Evolutionary conservation across 352 stramenopile genomes (phyloP).

Genomic region (Globisporangium paroecandrum): DNA sequence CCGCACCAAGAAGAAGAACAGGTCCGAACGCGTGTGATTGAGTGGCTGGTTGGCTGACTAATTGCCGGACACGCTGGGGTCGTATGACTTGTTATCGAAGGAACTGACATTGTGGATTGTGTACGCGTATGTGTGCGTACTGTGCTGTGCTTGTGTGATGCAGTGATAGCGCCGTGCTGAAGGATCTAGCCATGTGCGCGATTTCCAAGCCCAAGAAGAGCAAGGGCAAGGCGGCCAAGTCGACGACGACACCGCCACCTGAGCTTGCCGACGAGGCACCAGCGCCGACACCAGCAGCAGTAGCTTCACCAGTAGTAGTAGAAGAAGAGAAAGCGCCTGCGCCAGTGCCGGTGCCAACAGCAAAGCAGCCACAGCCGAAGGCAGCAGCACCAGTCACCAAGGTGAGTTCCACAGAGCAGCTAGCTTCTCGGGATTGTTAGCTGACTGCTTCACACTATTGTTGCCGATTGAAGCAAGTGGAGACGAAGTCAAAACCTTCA

Average conservation of each 20-base stretch:
- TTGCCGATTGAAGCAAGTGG: constrained; percentile 7
- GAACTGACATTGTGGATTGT: background rate
- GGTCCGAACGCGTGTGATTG: constrained; percentile 17
- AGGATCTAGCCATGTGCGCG: constrained; percentile 70
- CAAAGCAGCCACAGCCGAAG: constrained; percentile 15
- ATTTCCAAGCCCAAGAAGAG: constrained; percentile 61
- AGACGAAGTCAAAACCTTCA: constrained; percentile 3
- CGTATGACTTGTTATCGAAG: background rate
- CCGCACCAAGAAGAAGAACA: constrained; percentile 76
- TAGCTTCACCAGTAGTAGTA: constrained; percentile 17
- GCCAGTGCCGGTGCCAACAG: constrained; percentile 1
- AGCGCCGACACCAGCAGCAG: constrained; percentile 4
- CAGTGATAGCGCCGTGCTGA: constrained; percentile 62
- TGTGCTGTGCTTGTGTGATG: constrained; percentile 1
- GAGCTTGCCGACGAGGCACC: constrained; percentile 16
- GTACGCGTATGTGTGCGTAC: background rate
- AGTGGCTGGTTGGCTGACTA: background rate
- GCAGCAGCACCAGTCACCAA: constrained; percentile 6
- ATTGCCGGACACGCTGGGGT: background rate
- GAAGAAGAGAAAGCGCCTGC: constrained; percentile 14
- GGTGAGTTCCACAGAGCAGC: background rate
- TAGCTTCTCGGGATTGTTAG: background rate
- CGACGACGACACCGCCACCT: constrained; percentile 8
- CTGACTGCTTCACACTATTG: background rate
- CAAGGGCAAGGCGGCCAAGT: constrained; percentile 31